A percentile compares a stretch with the other conserved stretches of the same genome.
phyloP scores from a whole-genome alignment of 1,139 yeast species.

The Zygosaccharomyces sapae region DNA sequence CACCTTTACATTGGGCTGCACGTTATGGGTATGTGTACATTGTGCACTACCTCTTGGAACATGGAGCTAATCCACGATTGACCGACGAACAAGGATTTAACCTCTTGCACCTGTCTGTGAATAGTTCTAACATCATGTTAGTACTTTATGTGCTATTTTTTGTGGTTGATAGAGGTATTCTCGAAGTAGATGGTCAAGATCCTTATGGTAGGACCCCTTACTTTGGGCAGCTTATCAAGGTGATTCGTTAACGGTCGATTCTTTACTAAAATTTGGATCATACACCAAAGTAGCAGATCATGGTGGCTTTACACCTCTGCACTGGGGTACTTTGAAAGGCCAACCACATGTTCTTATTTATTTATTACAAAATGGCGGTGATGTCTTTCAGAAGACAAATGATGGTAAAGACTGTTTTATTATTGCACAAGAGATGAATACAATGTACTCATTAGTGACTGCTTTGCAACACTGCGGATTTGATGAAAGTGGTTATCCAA shows the following conservation, averaged over 20 bases:
- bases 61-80: constrained; percentile 67
- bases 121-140: constrained; percentile 83
- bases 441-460: constrained; percentile 47
- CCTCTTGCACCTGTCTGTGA: constrained; percentile 78
- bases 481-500: constrained; percentile 40
- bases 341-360: constrained; percentile 60
- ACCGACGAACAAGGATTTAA: constrained; percentile 81
- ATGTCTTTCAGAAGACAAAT: constrained; percentile 58
- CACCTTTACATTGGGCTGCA: constrained; percentile 96
- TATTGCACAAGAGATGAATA: constrained; percentile 79
- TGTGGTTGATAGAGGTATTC: constrained; percentile 37
- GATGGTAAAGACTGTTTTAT: constrained; percentile 65
- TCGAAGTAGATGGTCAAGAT: constrained; percentile 67
- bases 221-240: constrained; percentile 99
- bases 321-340: constrained; percentile 88
- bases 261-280: constrained; percentile 72
- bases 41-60: constrained; percentile 63
- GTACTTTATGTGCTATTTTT: constrained; percentile 64
- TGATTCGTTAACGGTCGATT: constrained; percentile 73
- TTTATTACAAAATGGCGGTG: constrained; percentile 70
- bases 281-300: constrained; percentile 59
- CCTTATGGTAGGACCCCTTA: constrained; percentile 69
- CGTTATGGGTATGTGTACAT: constrained; percentile 84
- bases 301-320: constrained; percentile 78
- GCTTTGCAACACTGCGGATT: constrained; percentile 61